Conservation (phyloP, 176 grass and related monocot genomes). For the Oryza officinalis region DNA sequence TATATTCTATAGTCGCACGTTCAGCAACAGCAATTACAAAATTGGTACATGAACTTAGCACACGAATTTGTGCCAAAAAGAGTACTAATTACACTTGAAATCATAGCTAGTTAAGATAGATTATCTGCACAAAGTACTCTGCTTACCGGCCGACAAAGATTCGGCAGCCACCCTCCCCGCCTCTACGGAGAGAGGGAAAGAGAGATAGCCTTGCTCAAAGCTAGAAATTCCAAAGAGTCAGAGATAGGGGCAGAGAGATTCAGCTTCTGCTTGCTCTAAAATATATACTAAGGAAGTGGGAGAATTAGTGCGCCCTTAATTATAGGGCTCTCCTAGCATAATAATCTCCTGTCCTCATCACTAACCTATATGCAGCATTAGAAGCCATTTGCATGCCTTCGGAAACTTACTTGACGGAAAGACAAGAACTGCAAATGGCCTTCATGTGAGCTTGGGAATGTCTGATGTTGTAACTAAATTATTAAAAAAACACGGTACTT, state of each 20-base stretch:
- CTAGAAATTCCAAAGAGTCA: conserved; percentile 51
- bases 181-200: conserved; percentile 47
- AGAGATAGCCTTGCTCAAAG: conserved; percentile 40
- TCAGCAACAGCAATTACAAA: conserved; percentile 24
- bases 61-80: conserved; percentile 30
- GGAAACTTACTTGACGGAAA: conserved; percentile 32
- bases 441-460: conserved; percentile 55
- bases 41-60: conserved; percentile 19
- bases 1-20: conserved; percentile 31
- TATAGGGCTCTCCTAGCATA: conserved; percentile 36
- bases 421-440: conserved; percentile 41
- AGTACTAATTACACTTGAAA: conserved; percentile 60
- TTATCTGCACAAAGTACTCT: conserved; percentile 44
- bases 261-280: conserved; percentile 56
- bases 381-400: conserved; percentile 20
- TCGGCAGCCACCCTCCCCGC: conserved; percentile 54
- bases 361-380: conserved; percentile 40
- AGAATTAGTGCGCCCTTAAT: conserved; percentile 55
- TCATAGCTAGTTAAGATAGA: conserved; percentile 49
- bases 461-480: background rate
- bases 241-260: conserved; percentile 44
- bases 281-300: conserved; percentile 39
- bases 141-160: conserved; percentile 79
- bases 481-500: conserved; percentile 18
- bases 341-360: conserved; percentile 34